phyloP scores from a whole-genome alignment of 1,139 yeast species.

The Chernovozyma sophiae-reginae region DNA sequence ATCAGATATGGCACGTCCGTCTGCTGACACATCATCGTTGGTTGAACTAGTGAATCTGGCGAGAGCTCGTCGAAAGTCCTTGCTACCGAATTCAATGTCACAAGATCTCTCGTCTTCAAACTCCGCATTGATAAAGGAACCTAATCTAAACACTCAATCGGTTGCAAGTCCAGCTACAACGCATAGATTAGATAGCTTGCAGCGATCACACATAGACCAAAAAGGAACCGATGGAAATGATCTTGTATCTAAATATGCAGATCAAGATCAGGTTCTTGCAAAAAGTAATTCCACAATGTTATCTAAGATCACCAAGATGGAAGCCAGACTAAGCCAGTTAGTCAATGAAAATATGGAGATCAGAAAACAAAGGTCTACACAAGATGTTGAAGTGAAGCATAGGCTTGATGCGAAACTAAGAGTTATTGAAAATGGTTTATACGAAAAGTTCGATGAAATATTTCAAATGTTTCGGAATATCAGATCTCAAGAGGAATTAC shows the following conservation, averaged over 20 bases:
- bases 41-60: constrained; percentile 5
- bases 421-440: constrained; percentile 36
- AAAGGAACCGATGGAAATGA: too few species aligned
- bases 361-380: constrained; percentile 25
- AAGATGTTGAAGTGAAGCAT: constrained; percentile 23
- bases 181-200: too few species aligned
- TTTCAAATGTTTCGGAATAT: constrained; percentile 33
- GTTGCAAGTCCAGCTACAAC: too few species aligned
- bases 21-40: constrained; percentile 5
- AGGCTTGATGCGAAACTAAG: constrained; percentile 28
- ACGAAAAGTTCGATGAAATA: constrained; percentile 42
- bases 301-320: constrained; percentile 48
- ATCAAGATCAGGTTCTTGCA: constrained; percentile 54
- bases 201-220: too few species aligned
- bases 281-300: constrained; percentile 50
- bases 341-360: constrained; percentile 43
- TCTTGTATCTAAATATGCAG: constrained; percentile 28
- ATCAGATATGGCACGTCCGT: constrained; percentile 8
- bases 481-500: constrained; percentile 29
- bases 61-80: constrained; percentile 3
- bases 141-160: too few species aligned
- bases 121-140: too few species aligned
- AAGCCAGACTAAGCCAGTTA: constrained; percentile 39
- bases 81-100: not conserved
- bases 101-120: too few species aligned